Percentiles rank a stretch among this genome's conserved stretches.
These are phyloP conservation scores for Trichoderma koningiopsis DNA, from an alignment of 2,329 filamentous ascomycete species.

Conservation along the genomic window DNA sequence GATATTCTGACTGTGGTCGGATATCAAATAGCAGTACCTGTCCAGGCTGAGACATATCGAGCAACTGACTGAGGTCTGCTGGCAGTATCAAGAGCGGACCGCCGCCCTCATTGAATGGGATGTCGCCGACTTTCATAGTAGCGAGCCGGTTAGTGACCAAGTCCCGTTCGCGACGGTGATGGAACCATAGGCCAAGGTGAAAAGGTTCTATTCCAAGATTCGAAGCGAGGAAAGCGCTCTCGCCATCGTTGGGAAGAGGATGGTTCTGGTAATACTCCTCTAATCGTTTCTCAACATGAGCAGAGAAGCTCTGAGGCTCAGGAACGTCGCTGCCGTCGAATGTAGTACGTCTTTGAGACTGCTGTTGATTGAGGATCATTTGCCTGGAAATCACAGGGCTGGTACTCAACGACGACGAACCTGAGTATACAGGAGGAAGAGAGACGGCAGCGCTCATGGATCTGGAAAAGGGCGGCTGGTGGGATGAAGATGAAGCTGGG, in stretches of 20 bases:
- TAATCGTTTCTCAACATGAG: constrained; percentile 52
- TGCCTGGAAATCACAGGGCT: constrained; percentile 41
- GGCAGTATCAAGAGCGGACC: constrained; percentile 54
- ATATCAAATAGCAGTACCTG: constrained; percentile 55
- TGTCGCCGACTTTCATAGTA: constrained; percentile 46
- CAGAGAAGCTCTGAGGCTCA: constrained; percentile 49
- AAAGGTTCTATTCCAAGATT: constrained; percentile 54
- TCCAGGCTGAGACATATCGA: constrained; percentile 52
- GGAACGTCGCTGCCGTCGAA: constrained; percentile 44
- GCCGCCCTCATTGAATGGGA: constrained; percentile 35
- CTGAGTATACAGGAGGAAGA: constrained; percentile 30
- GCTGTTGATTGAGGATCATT: constrained; percentile 50
- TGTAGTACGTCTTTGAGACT: constrained; percentile 44
- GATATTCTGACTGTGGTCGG: constrained; percentile 49
- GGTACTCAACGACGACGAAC: constrained; percentile 29
- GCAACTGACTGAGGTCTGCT: constrained; percentile 52
- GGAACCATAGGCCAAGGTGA: constrained; percentile 59
- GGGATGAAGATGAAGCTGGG: constrained; percentile 28
- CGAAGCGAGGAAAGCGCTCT: constrained; percentile 57
- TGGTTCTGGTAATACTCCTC: constrained; percentile 56
- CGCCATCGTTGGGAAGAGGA: constrained; percentile 51
- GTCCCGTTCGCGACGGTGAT: constrained; percentile 55
- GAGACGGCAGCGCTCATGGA: constrained; percentile 33
- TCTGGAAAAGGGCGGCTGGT: constrained; percentile 29
- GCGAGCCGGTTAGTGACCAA: constrained; percentile 49